Percentiles rank a stretch among this genome's conserved stretches.
Conservation (phyloP, 2,329 filamentous ascomycete species). For the Esteya vermicola region DNA sequence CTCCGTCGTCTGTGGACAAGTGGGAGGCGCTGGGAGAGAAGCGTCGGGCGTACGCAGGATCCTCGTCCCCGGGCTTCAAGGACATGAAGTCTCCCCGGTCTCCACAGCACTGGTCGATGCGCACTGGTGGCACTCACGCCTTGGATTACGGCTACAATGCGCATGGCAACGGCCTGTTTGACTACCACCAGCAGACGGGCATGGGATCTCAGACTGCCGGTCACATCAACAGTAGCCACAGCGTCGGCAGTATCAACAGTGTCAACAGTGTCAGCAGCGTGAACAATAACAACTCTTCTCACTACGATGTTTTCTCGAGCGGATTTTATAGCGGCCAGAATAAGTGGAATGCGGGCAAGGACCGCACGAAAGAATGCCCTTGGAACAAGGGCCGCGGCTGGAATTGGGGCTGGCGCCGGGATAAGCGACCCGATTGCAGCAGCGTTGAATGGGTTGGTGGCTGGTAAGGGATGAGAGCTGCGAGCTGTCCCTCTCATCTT, state of each 20-base stretch:
- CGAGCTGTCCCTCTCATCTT: conserved; percentile 14
- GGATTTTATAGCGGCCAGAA: conserved; percentile 13
- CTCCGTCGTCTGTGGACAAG: conserved; percentile 57
- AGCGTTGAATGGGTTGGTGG: conserved; percentile 92
- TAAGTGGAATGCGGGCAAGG: conserved; percentile 26
- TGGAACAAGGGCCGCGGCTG: conserved; percentile 44
- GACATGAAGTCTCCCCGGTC: conserved; percentile 26
- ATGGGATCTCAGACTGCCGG: too few relatives aligned
- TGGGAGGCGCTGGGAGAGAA: conserved; percentile 82
- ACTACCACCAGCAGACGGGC: conserved; percentile 27
- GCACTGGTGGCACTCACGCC: background rate
- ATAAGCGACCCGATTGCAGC: conserved; percentile 52
- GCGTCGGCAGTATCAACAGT: too few relatives aligned
- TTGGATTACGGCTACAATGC: conserved; percentile 31
- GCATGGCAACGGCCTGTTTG: conserved; percentile 33
- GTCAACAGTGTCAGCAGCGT: too few relatives aligned
- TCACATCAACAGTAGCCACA: too few relatives aligned
- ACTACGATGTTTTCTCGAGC: conserved; percentile 12
- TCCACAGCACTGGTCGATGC: conserved; percentile 32
- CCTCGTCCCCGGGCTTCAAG: conserved; percentile 24
- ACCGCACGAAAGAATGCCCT: conserved; percentile 37
- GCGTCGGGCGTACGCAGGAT: conserved; percentile 50
- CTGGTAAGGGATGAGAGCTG: conserved; percentile 49
- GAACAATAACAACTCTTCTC: conserved; percentile 10
- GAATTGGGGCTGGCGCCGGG: conserved; percentile 48